Percentiles rank a stretch among this genome's conserved stretches.
Conservation (phyloP, 1,284 basidiomycete species). For the Sphaerobolus stellatus region DNA sequence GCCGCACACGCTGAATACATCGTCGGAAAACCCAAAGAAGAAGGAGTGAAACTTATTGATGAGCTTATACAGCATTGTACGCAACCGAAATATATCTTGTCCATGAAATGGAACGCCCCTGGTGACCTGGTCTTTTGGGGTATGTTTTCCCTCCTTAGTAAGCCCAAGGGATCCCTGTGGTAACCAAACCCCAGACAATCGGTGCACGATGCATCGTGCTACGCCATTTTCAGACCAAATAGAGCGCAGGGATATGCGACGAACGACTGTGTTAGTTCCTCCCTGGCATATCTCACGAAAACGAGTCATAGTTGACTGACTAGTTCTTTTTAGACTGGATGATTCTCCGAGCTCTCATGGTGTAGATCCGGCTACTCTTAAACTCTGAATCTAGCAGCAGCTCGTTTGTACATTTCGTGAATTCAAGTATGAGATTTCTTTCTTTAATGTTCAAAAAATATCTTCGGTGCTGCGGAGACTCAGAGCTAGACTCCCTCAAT, state of each 20-base stretch:
- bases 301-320: not conserved
- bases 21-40: constrained; percentile 24
- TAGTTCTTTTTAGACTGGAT: not conserved
- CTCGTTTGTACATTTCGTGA: too few species aligned
- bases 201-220: constrained; percentile 19
- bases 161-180: not conserved
- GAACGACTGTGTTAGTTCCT: constrained; percentile 18
- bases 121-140: constrained; percentile 28
- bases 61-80: constrained; percentile 26
- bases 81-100: constrained; percentile 24
- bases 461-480: too few species aligned
- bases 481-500: too few species aligned
- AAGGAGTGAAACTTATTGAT: constrained; percentile 24
- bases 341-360: constrained; percentile 1
- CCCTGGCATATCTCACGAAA: not conserved
- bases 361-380: constrained; percentile 1
- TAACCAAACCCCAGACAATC: constrained; percentile 17
- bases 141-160: constrained; percentile 1
- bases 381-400: too few species aligned
- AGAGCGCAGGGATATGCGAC: constrained; percentile 21
- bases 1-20: constrained; percentile 26
- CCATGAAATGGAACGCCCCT: constrained; percentile 25
- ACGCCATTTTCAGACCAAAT: constrained; percentile 22
- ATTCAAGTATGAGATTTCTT: too few species aligned
- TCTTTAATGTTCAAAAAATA: too few species aligned